These are phyloP conservation scores for Yamadazyma atmosphaerica DNA, from an alignment of 1,139 yeast species.

Conservation along the genomic window DNA sequence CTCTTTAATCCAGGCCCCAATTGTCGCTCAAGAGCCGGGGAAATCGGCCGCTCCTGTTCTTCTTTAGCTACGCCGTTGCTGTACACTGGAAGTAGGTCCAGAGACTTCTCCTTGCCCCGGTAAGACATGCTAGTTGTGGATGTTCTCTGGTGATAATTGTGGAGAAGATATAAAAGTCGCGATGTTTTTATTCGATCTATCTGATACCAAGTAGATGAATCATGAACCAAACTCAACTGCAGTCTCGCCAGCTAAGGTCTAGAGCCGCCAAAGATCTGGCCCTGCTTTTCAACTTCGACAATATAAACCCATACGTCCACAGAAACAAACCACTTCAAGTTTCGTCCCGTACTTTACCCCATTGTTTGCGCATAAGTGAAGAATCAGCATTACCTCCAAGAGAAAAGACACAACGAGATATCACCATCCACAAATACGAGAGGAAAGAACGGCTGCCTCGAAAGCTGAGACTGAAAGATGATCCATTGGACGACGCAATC, in stretches of 20 bases:
- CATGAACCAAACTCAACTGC: too few species aligned
- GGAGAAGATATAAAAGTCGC: too few species aligned
- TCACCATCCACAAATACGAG: background rate
- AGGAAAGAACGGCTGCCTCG: constrained; percentile 18
- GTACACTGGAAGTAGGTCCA: too few species aligned
- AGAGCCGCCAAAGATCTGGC: constrained; percentile 5
- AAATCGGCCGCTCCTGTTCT: too few species aligned
- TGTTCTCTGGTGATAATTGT: too few species aligned
- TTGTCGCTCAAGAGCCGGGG: too few species aligned
- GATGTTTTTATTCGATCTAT: background rate
- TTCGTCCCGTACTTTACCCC: background rate
- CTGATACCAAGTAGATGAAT: too few species aligned
- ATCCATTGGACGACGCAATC: constrained; percentile 45
- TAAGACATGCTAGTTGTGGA: too few species aligned
- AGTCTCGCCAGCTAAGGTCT: too few species aligned
- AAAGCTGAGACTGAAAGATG: constrained; percentile 24
- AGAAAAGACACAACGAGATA: background rate
- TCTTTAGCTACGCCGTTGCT: too few species aligned
- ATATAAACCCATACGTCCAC: constrained; percentile 26
- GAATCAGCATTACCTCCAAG: constrained; percentile 6
- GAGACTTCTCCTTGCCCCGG: too few species aligned
- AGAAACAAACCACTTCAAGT: constrained; percentile 20
- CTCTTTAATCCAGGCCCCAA: too few species aligned
- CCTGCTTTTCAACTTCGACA: constrained; percentile 32
- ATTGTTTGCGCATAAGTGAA: constrained; percentile 4